phyloP scores from a whole-genome alignment of 225 moss, liverwort and hornwort genomes.

The Lunularia cruciata region DNA sequence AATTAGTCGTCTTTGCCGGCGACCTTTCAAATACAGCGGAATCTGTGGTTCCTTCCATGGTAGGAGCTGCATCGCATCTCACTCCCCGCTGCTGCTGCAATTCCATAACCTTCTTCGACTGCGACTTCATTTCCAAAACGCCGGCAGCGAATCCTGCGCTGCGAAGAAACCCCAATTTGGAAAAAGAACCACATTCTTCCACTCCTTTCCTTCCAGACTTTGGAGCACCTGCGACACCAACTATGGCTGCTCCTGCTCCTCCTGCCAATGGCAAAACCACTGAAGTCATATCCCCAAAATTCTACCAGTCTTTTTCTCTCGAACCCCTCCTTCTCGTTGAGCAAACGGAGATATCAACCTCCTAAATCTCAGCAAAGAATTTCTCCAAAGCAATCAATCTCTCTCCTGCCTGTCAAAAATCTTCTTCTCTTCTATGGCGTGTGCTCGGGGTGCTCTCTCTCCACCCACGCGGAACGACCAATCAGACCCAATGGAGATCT shows the following conservation, averaged over 20 bases:
- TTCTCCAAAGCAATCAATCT: too few relatives aligned
- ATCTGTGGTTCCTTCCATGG: conserved; percentile 29
- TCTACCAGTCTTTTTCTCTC: conserved; percentile 4
- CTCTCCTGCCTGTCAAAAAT: too few relatives aligned
- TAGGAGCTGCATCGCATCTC: conserved; percentile 40
- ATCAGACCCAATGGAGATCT: too few relatives aligned
- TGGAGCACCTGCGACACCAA: conserved; percentile 17
- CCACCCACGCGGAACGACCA: too few relatives aligned
- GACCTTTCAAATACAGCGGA: conserved; percentile 41
- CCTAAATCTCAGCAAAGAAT: too few relatives aligned
- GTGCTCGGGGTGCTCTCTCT: too few relatives aligned
- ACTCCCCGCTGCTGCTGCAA: not conserved
- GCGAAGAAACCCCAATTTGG: conserved; percentile 21
- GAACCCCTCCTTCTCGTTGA: too few relatives aligned
- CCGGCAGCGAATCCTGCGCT: conserved; percentile 6
- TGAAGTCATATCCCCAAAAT: conserved; percentile 40
- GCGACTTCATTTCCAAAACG: conserved; percentile 5
- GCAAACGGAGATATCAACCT: too few relatives aligned
- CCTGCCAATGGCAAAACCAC: conserved; percentile 47
- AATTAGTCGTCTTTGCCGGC: conserved; percentile 34
- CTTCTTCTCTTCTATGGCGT: too few relatives aligned
- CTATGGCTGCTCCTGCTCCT: conserved; percentile 33
- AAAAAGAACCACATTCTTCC: conserved; percentile 13
- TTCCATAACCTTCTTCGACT: not conserved
- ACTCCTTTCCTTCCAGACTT: conserved; percentile 31